Conservation (phyloP, 805 yeast genomes). For the Millerozyma miso region DNA sequence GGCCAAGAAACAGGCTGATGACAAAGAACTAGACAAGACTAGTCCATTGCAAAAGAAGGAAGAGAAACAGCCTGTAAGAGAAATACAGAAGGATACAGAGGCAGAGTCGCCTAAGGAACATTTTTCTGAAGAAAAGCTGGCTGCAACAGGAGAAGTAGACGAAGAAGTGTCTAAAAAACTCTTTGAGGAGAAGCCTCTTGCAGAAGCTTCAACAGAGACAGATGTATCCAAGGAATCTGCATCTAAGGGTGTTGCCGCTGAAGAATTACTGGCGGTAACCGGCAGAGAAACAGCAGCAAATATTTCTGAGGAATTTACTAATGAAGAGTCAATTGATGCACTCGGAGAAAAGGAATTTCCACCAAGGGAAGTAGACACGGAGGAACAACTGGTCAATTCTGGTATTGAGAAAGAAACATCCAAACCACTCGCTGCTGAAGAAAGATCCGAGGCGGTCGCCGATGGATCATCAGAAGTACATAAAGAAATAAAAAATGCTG, state of each 20-base stretch:
- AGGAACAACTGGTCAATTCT: too few relatives aligned
- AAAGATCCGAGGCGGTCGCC: not conserved
- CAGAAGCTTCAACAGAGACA: too few relatives aligned
- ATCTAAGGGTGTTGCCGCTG: not conserved
- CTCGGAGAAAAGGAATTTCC: not conserved
- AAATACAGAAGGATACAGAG: not conserved
- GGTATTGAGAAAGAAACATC: not conserved
- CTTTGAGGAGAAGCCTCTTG: too few relatives aligned
- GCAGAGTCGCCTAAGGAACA: too few relatives aligned
- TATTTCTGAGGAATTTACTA: not conserved
- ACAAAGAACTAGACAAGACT: not conserved
- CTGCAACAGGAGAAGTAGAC: not conserved
- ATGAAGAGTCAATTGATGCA: slow-evolving; percentile 1
- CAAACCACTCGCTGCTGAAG: not conserved
- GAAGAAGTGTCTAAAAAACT: too few relatives aligned
- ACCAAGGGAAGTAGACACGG: not conserved
- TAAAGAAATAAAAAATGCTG: slow-evolving; percentile 1
- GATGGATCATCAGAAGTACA: slow-evolving; percentile 3
- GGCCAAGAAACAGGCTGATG: slow-evolving; percentile 2
- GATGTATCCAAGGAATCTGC: too few relatives aligned
- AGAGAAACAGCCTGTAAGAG: not conserved
- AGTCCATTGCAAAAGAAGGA: not conserved
- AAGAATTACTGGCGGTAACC: too few relatives aligned
- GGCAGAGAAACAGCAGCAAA: too few relatives aligned
- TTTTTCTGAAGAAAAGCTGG: not conserved